Base-by-base conservation (phyloP, 257 asterid genomes). In the Scutellaria barbata region DNA sequence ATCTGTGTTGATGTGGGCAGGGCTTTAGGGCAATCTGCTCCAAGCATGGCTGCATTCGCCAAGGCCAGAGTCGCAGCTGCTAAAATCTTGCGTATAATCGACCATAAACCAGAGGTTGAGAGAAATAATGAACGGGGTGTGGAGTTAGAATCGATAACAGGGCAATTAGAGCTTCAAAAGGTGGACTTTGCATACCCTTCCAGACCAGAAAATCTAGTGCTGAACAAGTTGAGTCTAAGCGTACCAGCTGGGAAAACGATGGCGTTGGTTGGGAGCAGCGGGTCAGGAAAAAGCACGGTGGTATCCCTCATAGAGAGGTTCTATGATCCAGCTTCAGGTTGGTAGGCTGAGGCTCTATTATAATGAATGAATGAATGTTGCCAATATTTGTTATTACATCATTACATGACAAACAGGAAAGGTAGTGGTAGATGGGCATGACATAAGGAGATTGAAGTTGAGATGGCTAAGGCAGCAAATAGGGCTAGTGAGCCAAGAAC, bases 401-500 rank as follows among this genome's bases (percentile, higher is more conserved):
- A 11, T 53, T 60, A 73, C 43, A 47, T 18, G 20, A 37, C 47
- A 45, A 83, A 18, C 66, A 92, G 98, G 98, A 42, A 88, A 89
- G 85, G 83, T 89, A 61, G 40, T 86, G 74, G 77, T 92, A 5
- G 97, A 92, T 40, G 97, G 97, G 51, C 87, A 82, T 65, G 94
- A 89, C 76, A 86, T 92, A 52, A 89, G 82, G 87, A 67, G 84
- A 37, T 22, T 92, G 63, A 87, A 92, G 66, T 74, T 89, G 81
- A 86, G 76, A 79, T 92, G 97, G 96, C 57, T 92, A 16, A 85
- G 97, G 63, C 92, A 86, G 76, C 97, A 92, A 76, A 86, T 92
- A 12, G 98, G 98, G 58, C 85, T 92, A 16, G 98, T 92, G 53
- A 92, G 98, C 85, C 98, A 92, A 78, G 96, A 92, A 40, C 98